Evolutionary conservation across 1,284 basidiomycete species (phyloP).

Genomic region (Malassezia pachydermatis): DNA sequence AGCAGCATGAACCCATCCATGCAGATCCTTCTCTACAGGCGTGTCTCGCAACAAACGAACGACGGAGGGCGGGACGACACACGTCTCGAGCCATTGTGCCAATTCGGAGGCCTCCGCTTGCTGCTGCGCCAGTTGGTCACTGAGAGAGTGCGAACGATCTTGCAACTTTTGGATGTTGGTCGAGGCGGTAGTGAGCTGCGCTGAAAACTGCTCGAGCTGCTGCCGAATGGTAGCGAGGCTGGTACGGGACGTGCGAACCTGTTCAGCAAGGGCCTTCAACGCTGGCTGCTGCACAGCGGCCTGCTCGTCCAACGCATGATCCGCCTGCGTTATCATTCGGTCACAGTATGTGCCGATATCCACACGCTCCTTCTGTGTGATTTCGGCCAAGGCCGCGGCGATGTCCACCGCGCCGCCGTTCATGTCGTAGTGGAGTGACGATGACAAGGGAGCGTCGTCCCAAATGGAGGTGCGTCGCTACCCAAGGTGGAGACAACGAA

Average conservation of each 20-base stretch:
- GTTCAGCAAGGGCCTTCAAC: constrained; percentile 4
- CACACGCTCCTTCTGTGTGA: not conserved
- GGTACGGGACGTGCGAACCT: constrained; percentile 6
- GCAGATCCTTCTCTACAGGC: constrained; percentile 52
- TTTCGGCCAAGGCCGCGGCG: constrained; percentile 8
- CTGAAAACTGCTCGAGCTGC: constrained; percentile 58
- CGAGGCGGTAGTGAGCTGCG: constrained; percentile 81
- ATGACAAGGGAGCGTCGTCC: not conserved
- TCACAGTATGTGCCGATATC: not conserved
- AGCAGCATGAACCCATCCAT: constrained; percentile 65
- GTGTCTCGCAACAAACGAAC: constrained; percentile 73
- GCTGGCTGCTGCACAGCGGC: not conserved
- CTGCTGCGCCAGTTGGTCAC: constrained; percentile 69
- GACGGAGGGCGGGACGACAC: constrained; percentile 71
- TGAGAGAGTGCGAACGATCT: constrained; percentile 75
- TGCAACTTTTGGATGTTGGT: constrained; percentile 91
- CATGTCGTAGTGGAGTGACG: too few relatives aligned
- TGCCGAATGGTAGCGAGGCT: constrained; percentile 14
- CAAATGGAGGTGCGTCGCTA: constrained; percentile 8
- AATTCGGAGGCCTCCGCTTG: constrained; percentile 76
- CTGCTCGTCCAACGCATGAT: not conserved
- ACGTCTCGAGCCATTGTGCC: constrained; percentile 65
- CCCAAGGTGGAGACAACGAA: too few relatives aligned
- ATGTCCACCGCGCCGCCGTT: not conserved
- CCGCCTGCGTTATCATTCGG: not conserved